phyloP scores from a whole-genome alignment of 768 basidiomycete genomes.

The Xanthoconium purpureum region DNA sequence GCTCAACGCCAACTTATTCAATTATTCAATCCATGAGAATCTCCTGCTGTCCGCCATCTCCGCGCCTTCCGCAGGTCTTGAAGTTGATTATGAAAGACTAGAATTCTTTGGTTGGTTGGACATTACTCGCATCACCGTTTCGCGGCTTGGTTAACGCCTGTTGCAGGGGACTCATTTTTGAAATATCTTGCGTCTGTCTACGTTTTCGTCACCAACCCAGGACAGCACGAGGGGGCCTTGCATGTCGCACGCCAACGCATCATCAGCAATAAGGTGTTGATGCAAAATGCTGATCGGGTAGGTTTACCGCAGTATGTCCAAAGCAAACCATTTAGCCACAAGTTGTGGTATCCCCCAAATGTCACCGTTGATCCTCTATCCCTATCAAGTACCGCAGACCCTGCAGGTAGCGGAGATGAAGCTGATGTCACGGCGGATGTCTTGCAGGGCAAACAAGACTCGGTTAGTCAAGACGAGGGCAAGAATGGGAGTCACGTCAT shows the following conservation, averaged over 20 bases:
- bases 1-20: conserved; percentile 67
- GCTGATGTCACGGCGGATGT: conserved; percentile 8
- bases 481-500: neutral
- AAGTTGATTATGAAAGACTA: conserved; percentile 79
- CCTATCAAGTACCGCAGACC: conserved; percentile 13
- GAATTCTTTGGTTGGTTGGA: conserved; percentile 76
- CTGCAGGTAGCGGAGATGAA: conserved; percentile 34
- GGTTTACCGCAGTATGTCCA: conserved; percentile 75
- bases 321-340: conserved; percentile 64
- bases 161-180: conserved; percentile 71
- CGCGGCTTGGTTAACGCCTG: conserved; percentile 23
- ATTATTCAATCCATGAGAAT: conserved; percentile 56
- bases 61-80: conserved; percentile 64
- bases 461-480: conserved; percentile 13
- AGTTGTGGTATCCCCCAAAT: conserved; percentile 60
- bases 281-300: conserved; percentile 48
- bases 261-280: conserved; percentile 71
- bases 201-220: conserved; percentile 67
- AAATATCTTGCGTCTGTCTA: conserved; percentile 77
- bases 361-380: conserved; percentile 31
- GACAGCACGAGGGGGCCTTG: conserved; percentile 61
- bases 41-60: conserved; percentile 65
- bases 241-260: conserved; percentile 65
- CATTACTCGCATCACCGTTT: conserved; percentile 4
- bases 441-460: conserved; percentile 9